These are phyloP conservation scores for Alternaria rosae DNA, from an alignment of 2,329 filamentous ascomycete species.

Conservation along the genomic window DNA sequence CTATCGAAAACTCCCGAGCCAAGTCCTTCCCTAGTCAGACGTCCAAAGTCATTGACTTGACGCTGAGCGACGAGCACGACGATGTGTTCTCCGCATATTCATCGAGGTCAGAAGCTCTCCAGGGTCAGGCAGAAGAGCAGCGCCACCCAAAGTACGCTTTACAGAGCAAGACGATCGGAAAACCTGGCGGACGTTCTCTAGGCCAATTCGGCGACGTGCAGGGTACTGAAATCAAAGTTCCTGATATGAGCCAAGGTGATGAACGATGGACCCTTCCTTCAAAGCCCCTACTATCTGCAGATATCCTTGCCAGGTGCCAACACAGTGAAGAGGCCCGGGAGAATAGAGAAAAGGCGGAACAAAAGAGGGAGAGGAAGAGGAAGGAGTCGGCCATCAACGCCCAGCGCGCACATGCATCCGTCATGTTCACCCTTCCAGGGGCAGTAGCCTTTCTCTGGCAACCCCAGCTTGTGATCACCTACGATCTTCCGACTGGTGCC, in stretches of 20 bases:
- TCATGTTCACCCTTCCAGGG: constrained; percentile 22
- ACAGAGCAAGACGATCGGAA: not conserved
- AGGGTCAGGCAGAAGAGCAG: not conserved
- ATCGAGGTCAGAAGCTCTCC: not conserved
- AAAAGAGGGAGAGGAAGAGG: not conserved
- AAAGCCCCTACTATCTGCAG: not conserved
- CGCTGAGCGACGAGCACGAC: not conserved
- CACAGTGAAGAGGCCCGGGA: not conserved
- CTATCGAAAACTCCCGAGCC: not conserved
- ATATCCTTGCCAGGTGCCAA: not conserved
- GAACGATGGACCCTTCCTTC: not conserved
- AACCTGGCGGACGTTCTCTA: too few relatives aligned
- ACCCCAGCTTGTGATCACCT: constrained; percentile 4
- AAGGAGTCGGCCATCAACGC: not conserved
- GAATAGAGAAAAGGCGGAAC: not conserved
- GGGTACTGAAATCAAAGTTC: not conserved
- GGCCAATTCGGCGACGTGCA: not conserved
- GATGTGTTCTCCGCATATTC: not conserved
- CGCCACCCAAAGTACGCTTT: not conserved
- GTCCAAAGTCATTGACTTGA: not conserved
- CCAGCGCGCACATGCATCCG: not conserved
- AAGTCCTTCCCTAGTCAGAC: not conserved
- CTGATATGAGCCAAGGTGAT: not conserved
- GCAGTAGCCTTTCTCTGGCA: constrained; percentile 12
- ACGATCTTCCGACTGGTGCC: constrained; percentile 13